Conservation (phyloP, 1,139 yeast genomes). For the Debaryomyces udenii region DNA sequence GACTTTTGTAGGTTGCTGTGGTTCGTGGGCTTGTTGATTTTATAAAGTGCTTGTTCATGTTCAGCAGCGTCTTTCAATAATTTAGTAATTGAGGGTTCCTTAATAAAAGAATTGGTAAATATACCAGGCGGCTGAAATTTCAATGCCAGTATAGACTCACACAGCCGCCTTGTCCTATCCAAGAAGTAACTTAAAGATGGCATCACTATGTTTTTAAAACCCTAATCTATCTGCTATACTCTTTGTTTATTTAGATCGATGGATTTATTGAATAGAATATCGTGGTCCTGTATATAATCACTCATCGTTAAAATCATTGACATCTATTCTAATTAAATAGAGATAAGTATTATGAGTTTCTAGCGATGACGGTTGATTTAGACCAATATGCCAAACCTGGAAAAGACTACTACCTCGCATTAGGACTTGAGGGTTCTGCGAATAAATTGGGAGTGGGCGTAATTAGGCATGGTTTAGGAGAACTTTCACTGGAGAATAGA, state of each 20-base stretch:
- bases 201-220: constrained; percentile 17
- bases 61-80: constrained; percentile 61
- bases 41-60: constrained; percentile 55
- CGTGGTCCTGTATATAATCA: constrained; percentile 7
- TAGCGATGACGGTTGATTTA: constrained; percentile 35
- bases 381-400: constrained; percentile 46
- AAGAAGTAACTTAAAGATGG: constrained; percentile 28
- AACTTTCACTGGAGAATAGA: constrained; percentile 52
- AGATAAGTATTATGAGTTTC: not conserved
- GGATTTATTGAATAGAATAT: not conserved
- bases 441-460: constrained; percentile 94
- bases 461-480: constrained; percentile 67
- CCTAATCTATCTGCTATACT: not conserved
- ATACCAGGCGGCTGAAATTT: constrained; percentile 58
- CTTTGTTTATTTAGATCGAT: constrained; percentile 7
- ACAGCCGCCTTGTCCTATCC: constrained; percentile 27
- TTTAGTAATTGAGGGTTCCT: constrained; percentile 58
- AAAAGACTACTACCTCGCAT: constrained; percentile 61
- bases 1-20: not conserved
- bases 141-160: constrained; percentile 27
- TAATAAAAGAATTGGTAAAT: constrained; percentile 64
- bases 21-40: constrained; percentile 25
- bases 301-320: constrained; percentile 4
- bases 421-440: constrained; percentile 97
- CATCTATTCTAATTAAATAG: not conserved